Conservation (phyloP, 371 early-diverging fungal species). For the Syncephalastrum sp. region DNA sequence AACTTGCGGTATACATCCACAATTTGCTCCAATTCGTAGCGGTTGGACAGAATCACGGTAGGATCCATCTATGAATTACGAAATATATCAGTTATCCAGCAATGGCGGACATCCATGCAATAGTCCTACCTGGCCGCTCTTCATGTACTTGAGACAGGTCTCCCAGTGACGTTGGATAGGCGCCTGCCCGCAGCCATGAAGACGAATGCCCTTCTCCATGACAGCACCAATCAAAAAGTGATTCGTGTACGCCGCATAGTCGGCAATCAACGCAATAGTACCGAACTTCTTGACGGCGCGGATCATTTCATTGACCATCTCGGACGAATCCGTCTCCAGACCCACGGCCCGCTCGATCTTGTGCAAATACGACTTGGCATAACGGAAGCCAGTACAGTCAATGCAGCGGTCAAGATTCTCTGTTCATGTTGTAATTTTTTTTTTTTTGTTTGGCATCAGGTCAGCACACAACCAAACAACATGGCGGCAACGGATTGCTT, state of each 20-base stretch:
- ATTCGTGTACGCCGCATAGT: conserved; percentile 50
- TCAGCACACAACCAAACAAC: not conserved
- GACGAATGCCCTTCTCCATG: conserved; percentile 61
- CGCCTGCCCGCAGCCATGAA: conserved; percentile 57
- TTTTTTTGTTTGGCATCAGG: not conserved
- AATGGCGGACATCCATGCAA: not conserved
- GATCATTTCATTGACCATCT: conserved; percentile 55
- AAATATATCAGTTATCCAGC: not conserved
- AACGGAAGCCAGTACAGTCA: conserved; percentile 60
- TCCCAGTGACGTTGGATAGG: conserved; percentile 57
- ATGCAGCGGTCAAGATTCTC: conserved; percentile 44
- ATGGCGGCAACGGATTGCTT: not conserved
- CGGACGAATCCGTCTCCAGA: conserved; percentile 59
- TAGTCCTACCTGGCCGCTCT: conserved; percentile 17
- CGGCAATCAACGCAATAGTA: conserved; percentile 49
- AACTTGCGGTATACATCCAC: conserved; percentile 51
- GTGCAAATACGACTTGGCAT: conserved; percentile 49
- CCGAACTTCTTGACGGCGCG: conserved; percentile 50
- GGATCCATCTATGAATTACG: conserved; percentile 42
- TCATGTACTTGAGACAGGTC: conserved; percentile 38
- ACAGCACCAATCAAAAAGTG: conserved; percentile 60
- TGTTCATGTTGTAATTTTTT: not conserved
- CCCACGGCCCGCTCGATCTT: conserved; percentile 50
- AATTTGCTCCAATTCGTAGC: conserved; percentile 44
- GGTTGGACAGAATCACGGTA: conserved; percentile 55